Evolutionary conservation across 768 basidiomycete species (phyloP).

Genomic region (Tulasnella sp.): DNA sequence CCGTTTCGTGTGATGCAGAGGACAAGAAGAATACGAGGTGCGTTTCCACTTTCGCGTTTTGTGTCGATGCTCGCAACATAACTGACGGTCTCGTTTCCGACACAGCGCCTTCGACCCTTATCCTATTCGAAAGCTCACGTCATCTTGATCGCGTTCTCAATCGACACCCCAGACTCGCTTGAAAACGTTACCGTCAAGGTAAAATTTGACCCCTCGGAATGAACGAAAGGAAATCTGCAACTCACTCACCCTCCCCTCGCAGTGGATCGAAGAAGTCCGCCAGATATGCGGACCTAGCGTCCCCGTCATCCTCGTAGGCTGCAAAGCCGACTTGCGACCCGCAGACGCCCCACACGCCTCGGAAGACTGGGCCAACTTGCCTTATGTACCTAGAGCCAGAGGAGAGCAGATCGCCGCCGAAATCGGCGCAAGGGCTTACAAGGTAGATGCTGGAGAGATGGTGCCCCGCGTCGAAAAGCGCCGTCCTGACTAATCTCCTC

Average conservation of each 20-base stretch:
- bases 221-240: neutral
- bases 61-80: too few relatives aligned
- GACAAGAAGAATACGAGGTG: constrained; percentile 98
- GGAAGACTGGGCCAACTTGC: neutral
- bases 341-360: constrained; percentile 23
- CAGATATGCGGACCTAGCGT: constrained; percentile 88
- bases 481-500: neutral
- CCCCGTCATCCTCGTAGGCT: constrained; percentile 91
- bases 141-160: constrained; percentile 92
- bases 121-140: constrained; percentile 98
- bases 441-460: constrained; percentile 61
- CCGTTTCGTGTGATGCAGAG: constrained; percentile 36
- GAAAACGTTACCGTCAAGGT: constrained; percentile 94
- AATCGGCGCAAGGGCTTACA: constrained; percentile 89
- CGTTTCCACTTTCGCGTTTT: neutral
- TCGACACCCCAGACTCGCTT: constrained; percentile 92
- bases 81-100: neutral
- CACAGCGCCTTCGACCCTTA: constrained; percentile 84
- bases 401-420: constrained; percentile 70
- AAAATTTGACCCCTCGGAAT: neutral
- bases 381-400: constrained; percentile 61
- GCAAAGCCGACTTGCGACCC: constrained; percentile 87
- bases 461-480: constrained; percentile 24
- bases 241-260: neutral
- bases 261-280: constrained; percentile 99